Percentiles rank a stretch among this genome's conserved stretches.
phyloP scores from a whole-genome alignment of 2,329 filamentous ascomycete species.

The Paramyrothecium roridum region DNA sequence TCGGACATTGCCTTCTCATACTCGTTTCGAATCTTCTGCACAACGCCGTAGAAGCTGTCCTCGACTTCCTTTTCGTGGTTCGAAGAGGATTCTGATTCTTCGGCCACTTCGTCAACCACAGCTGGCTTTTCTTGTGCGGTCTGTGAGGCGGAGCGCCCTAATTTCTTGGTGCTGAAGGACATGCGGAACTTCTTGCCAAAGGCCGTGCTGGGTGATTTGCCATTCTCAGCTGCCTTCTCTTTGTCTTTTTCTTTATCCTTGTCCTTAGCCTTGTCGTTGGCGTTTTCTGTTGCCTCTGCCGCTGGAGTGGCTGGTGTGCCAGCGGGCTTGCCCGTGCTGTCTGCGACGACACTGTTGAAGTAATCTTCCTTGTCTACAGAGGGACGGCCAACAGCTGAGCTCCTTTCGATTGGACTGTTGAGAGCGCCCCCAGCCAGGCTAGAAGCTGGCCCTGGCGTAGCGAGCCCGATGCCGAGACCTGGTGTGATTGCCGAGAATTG shows the following conservation, averaged over 20 bases:
- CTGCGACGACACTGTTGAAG: conserved; percentile 62
- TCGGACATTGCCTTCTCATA: conserved; percentile 68
- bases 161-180: conserved; percentile 82
- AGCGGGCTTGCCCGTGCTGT: conserved; percentile 42
- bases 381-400: conserved; percentile 53
- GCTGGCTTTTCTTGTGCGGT: conserved; percentile 66
- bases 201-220: conserved; percentile 57
- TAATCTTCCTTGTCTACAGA: conserved; percentile 72
- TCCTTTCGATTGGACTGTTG: conserved; percentile 29
- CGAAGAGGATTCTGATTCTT: conserved; percentile 61
- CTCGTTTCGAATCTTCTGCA: conserved; percentile 69
- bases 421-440: conserved; percentile 35
- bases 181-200: conserved; percentile 87
- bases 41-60: conserved; percentile 68
- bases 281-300: conserved; percentile 41
- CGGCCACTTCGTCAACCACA: conserved; percentile 72
- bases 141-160: conserved; percentile 63
- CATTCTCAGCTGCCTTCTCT: conserved; percentile 44
- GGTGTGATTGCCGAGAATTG: conserved; percentile 65
- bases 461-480: conserved; percentile 73
- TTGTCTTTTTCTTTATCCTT: conserved; percentile 43
- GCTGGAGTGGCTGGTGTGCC: conserved; percentile 42
- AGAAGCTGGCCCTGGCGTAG: conserved; percentile 54
- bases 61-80: conserved; percentile 71
- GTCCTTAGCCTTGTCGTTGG: conserved; percentile 55